Conservation (phyloP, 2,329 filamentous ascomycete species). For the Fusarium penzigii region DNA sequence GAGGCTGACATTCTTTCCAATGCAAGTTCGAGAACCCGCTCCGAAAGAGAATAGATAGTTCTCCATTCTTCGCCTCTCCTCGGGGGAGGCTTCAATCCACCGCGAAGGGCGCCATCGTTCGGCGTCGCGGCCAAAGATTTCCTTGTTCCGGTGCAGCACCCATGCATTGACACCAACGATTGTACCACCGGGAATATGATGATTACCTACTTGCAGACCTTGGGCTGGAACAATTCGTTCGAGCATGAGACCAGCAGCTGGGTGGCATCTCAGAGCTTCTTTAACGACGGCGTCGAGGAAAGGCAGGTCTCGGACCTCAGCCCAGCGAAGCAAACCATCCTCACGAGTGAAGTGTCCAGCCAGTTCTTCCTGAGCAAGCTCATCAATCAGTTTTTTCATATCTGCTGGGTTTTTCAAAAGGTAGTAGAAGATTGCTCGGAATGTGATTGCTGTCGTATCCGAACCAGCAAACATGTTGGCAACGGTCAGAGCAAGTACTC, state of each 20-base stretch:
- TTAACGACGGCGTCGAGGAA: constrained; percentile 78
- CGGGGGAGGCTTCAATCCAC: constrained; percentile 56
- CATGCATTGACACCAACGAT: constrained; percentile 74
- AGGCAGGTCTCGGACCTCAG: constrained; percentile 66
- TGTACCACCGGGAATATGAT: constrained; percentile 65
- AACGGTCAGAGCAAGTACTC: constrained; percentile 10
- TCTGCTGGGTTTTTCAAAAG: constrained; percentile 6
- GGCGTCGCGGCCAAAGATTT: constrained; percentile 67
- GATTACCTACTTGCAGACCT: constrained; percentile 62
- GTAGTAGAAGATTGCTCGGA: constrained; percentile 16
- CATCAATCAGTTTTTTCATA: constrained; percentile 55
- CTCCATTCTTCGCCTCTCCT: constrained; percentile 26
- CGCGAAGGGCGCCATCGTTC: constrained; percentile 68
- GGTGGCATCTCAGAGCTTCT: constrained; percentile 74
- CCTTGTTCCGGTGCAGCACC: constrained; percentile 68
- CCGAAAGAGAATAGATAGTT: constrained; percentile 57
- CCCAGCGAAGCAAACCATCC: constrained; percentile 64
- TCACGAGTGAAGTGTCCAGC: constrained; percentile 50
- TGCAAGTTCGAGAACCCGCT: constrained; percentile 68
- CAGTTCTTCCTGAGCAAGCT: constrained; percentile 60
- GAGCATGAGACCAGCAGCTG: constrained; percentile 68
- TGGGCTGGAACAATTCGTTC: constrained; percentile 69
- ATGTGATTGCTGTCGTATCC: constrained; percentile 17
- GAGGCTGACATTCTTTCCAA: constrained; percentile 64
- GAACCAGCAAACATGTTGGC: constrained; percentile 23